Evolutionary conservation across 257 asterid species (phyloP), one percentile per base, ranked within the genome.

Genomic region (Solanum ossicruentum): DNA sequence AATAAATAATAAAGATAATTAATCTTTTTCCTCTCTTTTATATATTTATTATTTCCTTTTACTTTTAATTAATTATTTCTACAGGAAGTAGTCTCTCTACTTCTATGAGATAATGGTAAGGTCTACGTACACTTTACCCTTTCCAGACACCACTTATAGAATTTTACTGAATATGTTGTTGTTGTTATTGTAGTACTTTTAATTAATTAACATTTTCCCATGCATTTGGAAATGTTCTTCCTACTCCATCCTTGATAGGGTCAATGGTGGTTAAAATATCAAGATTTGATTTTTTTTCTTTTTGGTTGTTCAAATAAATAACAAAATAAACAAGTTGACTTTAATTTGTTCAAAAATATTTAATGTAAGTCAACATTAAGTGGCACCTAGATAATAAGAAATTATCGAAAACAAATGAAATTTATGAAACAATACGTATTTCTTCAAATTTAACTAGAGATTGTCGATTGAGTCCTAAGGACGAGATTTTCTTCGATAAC

Each of bases 191-290:
- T n/a, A n/a, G n/a, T 43, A 13, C 2, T 15, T 72, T 72, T 45
- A 72, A 18, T 43, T 72, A 72, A 20, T 72, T 72, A 72, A n/a
- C 28, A 21, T 39, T 70, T 39, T 56, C 80, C 80, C 80, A 45
- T 72, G 57, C 57, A 72, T 72, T 72, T 72, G 80, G 36, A 72
- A 72, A 18, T 72, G 80, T 41, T 43, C 80, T 43, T 43, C 80
- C 56, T 72, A 72, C 56, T 72, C 80, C 80, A 43, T 21, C 36
- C 56, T 66, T 70, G 78, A 11, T 70, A 41, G 79, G 20, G 54
- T 70, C 79, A 39, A 70, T 70, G 52, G n/a, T 70, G 39, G 75
- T 67, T 67, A 67, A 67, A 67, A 36, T 32, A 36, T 67, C 21
- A 67, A 67, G 43, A 23, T 28, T 28, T 66, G n/a, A 6, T 1